Evolutionary conservation across 139 green algal genomes (phyloP).

Genomic region (Diplosphaera chodatii): DNA sequence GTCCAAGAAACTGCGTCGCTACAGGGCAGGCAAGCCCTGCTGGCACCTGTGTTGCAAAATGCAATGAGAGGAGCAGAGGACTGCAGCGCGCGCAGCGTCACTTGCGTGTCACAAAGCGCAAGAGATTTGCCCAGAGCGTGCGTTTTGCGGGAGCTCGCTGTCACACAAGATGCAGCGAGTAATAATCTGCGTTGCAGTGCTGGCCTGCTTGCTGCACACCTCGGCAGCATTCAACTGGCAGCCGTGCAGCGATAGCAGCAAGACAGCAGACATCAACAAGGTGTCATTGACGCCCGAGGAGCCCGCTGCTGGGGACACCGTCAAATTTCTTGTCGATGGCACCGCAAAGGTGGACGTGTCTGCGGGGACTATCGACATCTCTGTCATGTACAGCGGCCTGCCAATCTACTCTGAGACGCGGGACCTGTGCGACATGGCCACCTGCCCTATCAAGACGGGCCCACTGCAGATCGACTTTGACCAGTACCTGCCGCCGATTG

Average conservation of each 20-base stretch:
- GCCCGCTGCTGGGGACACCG: too few relatives aligned
- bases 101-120: too few relatives aligned
- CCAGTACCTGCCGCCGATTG: slow-evolving; percentile 2
- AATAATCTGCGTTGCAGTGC: background rate
- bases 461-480: slow-evolving; percentile 10
- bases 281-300: too few relatives aligned
- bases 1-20: too few relatives aligned
- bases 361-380: slow-evolving; percentile 16
- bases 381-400: slow-evolving; percentile 23
- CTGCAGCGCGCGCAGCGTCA: too few relatives aligned
- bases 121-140: too few relatives aligned
- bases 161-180: background rate
- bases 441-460: slow-evolving; percentile 23
- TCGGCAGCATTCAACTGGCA: slow-evolving; percentile 2
- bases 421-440: slow-evolving; percentile 23
- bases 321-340: too few relatives aligned
- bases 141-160: too few relatives aligned
- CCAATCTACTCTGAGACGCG: slow-evolving; percentile 19
- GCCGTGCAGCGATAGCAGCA: background rate
- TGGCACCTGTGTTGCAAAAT: too few relatives aligned
- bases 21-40: too few relatives aligned
- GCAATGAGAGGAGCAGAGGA: too few relatives aligned
- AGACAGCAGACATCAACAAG: background rate
- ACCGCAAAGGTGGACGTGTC: background rate
- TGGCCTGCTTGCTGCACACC: background rate